Base-by-base conservation (phyloP, 2,329 filamentous ascomycete genomes). In the Fusarium illudens region DNA sequence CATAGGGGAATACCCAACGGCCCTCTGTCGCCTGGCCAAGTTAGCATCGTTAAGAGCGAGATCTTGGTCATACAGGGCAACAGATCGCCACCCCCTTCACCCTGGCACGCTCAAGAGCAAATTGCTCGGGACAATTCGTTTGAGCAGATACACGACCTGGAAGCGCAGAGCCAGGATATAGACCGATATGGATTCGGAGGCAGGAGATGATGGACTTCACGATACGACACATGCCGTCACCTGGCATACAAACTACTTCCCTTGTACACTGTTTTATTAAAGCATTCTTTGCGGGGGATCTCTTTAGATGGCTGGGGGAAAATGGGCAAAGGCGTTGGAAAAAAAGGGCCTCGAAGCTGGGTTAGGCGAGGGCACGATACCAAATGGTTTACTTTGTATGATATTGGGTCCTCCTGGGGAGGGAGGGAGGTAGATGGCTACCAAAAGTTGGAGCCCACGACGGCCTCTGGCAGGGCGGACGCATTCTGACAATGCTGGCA, bases 61-160 rank as follows among this genome's bases (percentile, higher is more conserved):
- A 70, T 78, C 39, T 78, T 77, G 53, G 70, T 81, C 46, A 79
- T 79, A 17, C 75, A 80, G 57, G 77, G 77, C 25, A 71, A 73
- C 17, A 64, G 66, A 11, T 56, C 60, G 4, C 71, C 64, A 1
- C 71, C 75, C 3, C 60, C 69, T n/a, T 72, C 60, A 13, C 61
- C 48, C 32, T 64, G 69, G 65, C 70, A 69, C 27, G 70, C 70
- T 34, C 72, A 36, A 48, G 70, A 55, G 15, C 67, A 53, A 44
- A 66, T 27, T 46, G 74, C 60, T 51, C 66, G 51, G 46, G 70
- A 54, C 36, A 59, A 58, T 11, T 75, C 75, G 1, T 58, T 74
- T 17, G 75, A 79, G 3, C 69, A 75, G 20, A 73, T 77, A 15
- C 71, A 74, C 53, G 68, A 76, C 32, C 65, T 78, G 7, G 76